These are phyloP conservation scores for Trichothecium roseum DNA, from an alignment of 2,329 filamentous ascomycete species.

Conservation along the genomic window DNA sequence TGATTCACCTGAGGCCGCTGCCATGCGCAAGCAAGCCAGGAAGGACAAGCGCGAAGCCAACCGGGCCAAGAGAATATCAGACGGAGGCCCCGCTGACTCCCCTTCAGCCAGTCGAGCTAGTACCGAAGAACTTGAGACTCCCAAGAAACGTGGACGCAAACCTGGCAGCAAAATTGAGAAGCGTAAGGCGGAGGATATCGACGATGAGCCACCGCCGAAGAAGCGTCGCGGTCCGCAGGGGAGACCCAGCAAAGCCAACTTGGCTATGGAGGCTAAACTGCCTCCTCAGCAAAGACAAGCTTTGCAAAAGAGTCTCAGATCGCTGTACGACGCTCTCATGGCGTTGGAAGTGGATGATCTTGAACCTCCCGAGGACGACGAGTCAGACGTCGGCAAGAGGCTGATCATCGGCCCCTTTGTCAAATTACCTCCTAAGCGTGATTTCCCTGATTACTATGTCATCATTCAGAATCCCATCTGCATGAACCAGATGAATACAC, in stretches of 20 bases:
- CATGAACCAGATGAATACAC: constrained; percentile 89
- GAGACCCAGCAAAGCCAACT: constrained; percentile 49
- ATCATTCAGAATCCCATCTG: constrained; percentile 88
- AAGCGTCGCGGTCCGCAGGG: constrained; percentile 65
- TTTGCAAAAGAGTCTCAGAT: constrained; percentile 71
- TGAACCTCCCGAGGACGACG: constrained; percentile 45
- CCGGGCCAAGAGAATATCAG: constrained; percentile 48
- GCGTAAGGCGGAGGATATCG: constrained; percentile 74
- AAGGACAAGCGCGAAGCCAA: constrained; percentile 73
- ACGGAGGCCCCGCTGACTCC: constrained; percentile 48
- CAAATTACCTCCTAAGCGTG: constrained; percentile 76
- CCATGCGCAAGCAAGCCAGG: constrained; percentile 77
- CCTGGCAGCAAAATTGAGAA: constrained; percentile 66
- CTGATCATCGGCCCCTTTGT: constrained; percentile 91
- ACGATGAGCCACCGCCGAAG: constrained; percentile 68
- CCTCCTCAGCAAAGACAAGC: constrained; percentile 58
- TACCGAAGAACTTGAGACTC: constrained; percentile 66
- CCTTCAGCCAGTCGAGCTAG: constrained; percentile 71
- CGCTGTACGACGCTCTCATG: constrained; percentile 71
- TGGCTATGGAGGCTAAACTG: constrained; percentile 35
- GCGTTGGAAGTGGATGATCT: constrained; percentile 71
- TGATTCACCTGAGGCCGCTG: constrained; percentile 85
- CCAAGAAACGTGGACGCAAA: constrained; percentile 80
- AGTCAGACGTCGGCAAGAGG: constrained; percentile 52
- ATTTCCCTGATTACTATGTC: constrained; percentile 92